These are phyloP conservation scores for Pistacia vera DNA, from an alignment of 345 rosid species.

Conservation along the genomic window DNA sequence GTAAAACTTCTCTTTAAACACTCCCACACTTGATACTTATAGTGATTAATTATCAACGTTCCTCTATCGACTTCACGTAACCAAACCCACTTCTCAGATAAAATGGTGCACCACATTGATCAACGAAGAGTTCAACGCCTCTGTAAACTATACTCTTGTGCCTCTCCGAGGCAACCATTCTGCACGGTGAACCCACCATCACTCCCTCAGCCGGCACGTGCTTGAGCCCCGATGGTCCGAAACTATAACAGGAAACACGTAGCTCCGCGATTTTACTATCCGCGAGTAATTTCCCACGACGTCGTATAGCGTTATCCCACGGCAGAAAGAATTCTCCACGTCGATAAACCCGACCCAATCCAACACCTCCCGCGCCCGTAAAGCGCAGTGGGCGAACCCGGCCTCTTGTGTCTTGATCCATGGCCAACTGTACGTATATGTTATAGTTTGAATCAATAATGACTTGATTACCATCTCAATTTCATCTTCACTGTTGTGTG, in stretches of 20 bases:
- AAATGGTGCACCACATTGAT: constrained; percentile 89
- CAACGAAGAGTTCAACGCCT: constrained; percentile 71
- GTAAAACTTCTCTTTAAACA: constrained; percentile 82
- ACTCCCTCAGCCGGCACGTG: constrained; percentile 52
- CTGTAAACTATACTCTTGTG: constrained; percentile 85
- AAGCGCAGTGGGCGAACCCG: constrained; percentile 83
- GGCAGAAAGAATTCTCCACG: constrained; percentile 77
- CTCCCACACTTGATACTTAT: constrained; percentile 91
- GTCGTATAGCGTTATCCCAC: constrained; percentile 30
- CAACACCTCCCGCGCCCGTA: constrained; percentile 58
- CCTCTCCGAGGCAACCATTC: constrained; percentile 61
- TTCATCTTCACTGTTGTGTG: constrained; percentile 83
- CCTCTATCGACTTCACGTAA: constrained; percentile 48
- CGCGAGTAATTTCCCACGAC: constrained; percentile 32
- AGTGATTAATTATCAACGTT: constrained; percentile 70
- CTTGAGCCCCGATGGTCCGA: constrained; percentile 74
- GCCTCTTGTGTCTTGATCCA: constrained; percentile 93
- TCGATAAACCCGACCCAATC: constrained; percentile 90
- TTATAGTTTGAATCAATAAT: constrained; percentile 29
- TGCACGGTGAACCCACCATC: constrained; percentile 67
- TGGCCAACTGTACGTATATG: constrained; percentile 80
- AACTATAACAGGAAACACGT: constrained; percentile 63
- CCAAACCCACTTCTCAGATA: constrained; percentile 46
- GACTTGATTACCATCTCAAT: constrained; percentile 37
- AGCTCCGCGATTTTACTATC: constrained; percentile 45